Evolutionary conservation across 371 early-diverging fungal genomes (phyloP).

Genomic region (Apophysomyces sp.): DNA sequence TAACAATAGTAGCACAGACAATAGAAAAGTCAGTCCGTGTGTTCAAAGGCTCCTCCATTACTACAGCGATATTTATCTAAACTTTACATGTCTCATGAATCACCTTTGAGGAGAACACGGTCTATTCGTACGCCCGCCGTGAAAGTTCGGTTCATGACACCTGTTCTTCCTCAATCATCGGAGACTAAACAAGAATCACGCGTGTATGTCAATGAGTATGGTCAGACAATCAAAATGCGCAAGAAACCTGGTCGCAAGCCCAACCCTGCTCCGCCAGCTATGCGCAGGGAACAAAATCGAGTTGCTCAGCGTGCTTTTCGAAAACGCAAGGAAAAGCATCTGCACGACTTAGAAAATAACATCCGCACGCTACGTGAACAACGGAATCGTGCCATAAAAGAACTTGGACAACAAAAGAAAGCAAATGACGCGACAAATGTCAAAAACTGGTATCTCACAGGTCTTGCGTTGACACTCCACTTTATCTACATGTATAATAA

Average conservation of each 20-base stretch:
- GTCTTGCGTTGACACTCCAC: constrained; percentile 47
- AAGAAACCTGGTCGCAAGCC: constrained; percentile 88
- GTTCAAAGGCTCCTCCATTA: too few species aligned
- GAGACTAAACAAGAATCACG: too few species aligned
- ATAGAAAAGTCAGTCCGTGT: too few species aligned
- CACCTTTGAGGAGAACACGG: too few species aligned
- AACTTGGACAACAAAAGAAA: constrained; percentile 52
- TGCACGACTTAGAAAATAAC: constrained; percentile 62
- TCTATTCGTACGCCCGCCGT: too few species aligned
- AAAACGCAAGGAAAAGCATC: constrained; percentile 75
- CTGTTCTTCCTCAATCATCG: too few species aligned
- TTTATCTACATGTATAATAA: constrained; percentile 25
- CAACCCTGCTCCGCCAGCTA: constrained; percentile 64
- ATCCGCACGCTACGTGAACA: constrained; percentile 65
- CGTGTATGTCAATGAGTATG: too few species aligned
- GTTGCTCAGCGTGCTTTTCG: constrained; percentile 85
- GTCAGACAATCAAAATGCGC: constrained; percentile 34
- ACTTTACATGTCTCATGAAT: too few species aligned
- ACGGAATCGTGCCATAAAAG: constrained; percentile 44
- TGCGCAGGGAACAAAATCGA: constrained; percentile 81
- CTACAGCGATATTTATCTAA: too few species aligned
- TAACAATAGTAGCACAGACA: too few species aligned
- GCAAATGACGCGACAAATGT: constrained; percentile 53
- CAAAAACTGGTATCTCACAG: constrained; percentile 65
- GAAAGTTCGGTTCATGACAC: too few species aligned